phyloP scores from a whole-genome alignment of 345 rosid genomes.

The Pistacia atlantica region DNA sequence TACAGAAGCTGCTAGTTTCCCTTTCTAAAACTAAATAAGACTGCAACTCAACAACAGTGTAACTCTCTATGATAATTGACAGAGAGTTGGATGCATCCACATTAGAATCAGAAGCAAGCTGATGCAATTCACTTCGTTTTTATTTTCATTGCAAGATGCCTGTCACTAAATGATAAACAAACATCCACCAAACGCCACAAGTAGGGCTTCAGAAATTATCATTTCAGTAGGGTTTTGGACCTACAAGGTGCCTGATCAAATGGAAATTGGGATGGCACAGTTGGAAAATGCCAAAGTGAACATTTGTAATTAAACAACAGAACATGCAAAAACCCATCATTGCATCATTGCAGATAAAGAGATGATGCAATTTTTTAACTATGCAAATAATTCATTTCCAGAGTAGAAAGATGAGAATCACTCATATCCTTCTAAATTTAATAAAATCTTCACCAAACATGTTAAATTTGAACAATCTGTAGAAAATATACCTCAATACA shows the following conservation, averaged over 20 bases:
- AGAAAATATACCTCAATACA: constrained; percentile 61
- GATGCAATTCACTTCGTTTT: not conserved
- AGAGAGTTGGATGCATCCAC: not conserved
- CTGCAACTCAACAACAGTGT: not conserved
- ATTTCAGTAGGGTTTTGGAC: not conserved
- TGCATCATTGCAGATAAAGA: not conserved
- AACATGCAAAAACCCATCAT: not conserved
- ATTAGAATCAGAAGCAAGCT: not conserved
- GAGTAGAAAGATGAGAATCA: not conserved
- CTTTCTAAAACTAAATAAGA: not conserved
- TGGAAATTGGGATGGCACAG: not conserved
- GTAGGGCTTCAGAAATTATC: not conserved
- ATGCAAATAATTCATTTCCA: not conserved
- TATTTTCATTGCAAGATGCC: too few species aligned
- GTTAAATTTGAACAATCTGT: not conserved
- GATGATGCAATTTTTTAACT: not conserved
- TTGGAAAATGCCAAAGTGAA: not conserved
- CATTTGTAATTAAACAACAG: not conserved
- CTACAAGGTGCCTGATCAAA: not conserved
- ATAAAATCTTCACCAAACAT: not conserved
- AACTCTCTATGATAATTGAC: not conserved
- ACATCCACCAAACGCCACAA: not conserved
- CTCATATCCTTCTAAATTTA: not conserved
- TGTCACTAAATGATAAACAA: not conserved
- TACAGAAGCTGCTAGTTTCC: not conserved